These are phyloP conservation scores for Boletus huronensis DNA, from an alignment of 768 basidiomycete genomes.

Conservation along the genomic window DNA sequence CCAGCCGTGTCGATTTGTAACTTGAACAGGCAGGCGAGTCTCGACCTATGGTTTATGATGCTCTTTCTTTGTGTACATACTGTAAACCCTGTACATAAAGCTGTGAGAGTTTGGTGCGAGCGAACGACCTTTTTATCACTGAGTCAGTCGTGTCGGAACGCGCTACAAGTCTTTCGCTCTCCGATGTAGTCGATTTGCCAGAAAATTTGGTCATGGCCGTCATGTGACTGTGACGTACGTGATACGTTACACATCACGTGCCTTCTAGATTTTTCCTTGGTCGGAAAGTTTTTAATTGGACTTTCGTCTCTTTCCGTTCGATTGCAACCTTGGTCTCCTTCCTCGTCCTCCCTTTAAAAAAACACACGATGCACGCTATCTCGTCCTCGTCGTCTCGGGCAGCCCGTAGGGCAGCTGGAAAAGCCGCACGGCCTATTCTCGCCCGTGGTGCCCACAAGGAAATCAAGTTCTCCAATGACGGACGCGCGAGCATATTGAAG, in stretches of 20 bases:
- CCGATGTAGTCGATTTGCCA: too few relatives aligned
- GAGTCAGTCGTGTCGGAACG: too few relatives aligned
- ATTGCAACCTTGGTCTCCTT: neutral
- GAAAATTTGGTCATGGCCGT: too few relatives aligned
- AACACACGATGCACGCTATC: slow-evolving; percentile 63
- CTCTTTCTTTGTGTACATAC: too few relatives aligned
- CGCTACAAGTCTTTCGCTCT: too few relatives aligned
- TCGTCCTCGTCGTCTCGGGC: slow-evolving; percentile 61
- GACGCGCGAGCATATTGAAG: slow-evolving; percentile 87
- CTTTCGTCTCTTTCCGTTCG: neutral
- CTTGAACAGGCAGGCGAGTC: too few relatives aligned
- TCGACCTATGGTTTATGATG: neutral
- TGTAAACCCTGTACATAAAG: too few relatives aligned
- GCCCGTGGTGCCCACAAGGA: slow-evolving; percentile 88
- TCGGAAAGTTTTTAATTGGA: slow-evolving; percentile 26
- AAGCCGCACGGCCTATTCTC: slow-evolving; percentile 51
- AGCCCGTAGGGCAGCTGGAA: slow-evolving; percentile 63
- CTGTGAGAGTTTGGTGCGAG: too few relatives aligned
- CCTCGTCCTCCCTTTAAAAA: slow-evolving; percentile 6
- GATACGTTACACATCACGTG: slow-evolving; percentile 23
- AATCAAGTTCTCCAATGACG: slow-evolving; percentile 94
- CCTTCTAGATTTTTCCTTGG: slow-evolving; percentile 33
- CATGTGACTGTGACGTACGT: neutral
- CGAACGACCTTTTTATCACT: too few relatives aligned
- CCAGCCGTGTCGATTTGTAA: slow-evolving; percentile 5